Conservation (phyloP, 2,329 filamentous ascomycete species). For the Bimuria novae-zelandiae region DNA sequence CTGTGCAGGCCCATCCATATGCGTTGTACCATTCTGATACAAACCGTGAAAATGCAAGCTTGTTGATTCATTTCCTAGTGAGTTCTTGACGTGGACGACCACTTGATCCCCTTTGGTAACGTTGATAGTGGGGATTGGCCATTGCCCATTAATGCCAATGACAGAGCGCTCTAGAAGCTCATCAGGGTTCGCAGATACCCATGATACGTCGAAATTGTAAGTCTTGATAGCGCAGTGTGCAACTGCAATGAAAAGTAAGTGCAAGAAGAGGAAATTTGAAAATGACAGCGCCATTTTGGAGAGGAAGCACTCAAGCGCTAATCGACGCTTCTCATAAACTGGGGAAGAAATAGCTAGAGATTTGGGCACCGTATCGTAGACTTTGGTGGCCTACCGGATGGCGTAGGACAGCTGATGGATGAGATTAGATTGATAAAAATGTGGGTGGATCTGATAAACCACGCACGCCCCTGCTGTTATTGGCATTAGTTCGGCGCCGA, state of each 20-base stretch:
- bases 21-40: constrained; percentile 74
- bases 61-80: constrained; percentile 66
- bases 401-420: constrained; percentile 22
- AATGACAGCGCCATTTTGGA: constrained; percentile 51
- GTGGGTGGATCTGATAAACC: constrained; percentile 3
- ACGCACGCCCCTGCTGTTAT: background rate
- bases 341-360: constrained; percentile 16
- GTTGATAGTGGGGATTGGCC: constrained; percentile 74
- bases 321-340: background rate
- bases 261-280: constrained; percentile 48
- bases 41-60: constrained; percentile 79
- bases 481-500: background rate
- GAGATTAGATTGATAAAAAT: constrained; percentile 36
- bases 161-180: constrained; percentile 54
- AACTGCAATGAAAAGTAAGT: constrained; percentile 29
- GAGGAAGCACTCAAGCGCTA: constrained; percentile 1
- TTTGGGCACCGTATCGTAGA: constrained; percentile 2
- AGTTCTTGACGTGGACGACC: constrained; percentile 70
- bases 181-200: constrained; percentile 61
- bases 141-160: constrained; percentile 76
- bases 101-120: constrained; percentile 75
- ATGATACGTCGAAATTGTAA: constrained; percentile 59
- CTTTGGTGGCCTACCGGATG: constrained; percentile 1
- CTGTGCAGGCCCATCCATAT: constrained; percentile 73
- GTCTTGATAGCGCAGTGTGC: constrained; percentile 45